Percentiles rank a stretch among this genome's conserved stretches.
phyloP scores from a whole-genome alignment of 441 rosid genomes.

The Bruguiera hainesii region DNA sequence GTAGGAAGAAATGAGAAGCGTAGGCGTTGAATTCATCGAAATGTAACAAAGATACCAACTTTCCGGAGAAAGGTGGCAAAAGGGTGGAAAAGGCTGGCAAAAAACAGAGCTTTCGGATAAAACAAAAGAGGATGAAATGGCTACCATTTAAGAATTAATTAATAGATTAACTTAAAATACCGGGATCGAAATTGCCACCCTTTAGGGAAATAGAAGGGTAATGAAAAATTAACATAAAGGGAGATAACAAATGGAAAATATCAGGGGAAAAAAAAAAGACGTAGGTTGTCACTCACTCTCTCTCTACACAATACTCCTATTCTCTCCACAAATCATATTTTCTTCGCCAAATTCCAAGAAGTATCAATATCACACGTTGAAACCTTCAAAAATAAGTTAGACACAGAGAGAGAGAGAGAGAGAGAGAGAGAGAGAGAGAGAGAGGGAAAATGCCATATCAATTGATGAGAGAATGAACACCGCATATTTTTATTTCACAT shows the following conservation, averaged over 20 bases:
- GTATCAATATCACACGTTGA: slow-evolving; percentile 31
- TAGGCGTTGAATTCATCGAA: slow-evolving; percentile 20
- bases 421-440: slow-evolving; percentile 8
- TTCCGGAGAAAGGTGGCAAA: not conserved
- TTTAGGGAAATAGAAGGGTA: slow-evolving; percentile 1
- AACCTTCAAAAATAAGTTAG: slow-evolving; percentile 45
- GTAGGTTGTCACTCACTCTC: slow-evolving; percentile 20
- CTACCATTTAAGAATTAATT: slow-evolving; percentile 10
- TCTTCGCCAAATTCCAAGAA: slow-evolving; percentile 20
- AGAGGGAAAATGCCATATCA: not conserved
- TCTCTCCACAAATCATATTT: slow-evolving; percentile 11
- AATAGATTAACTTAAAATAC: not conserved
- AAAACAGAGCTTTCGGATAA: slow-evolving; percentile 19
- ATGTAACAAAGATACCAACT: slow-evolving; percentile 8
- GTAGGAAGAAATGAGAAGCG: slow-evolving; percentile 23
- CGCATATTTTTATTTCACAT: slow-evolving; percentile 38
- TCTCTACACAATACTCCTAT: slow-evolving; percentile 6
- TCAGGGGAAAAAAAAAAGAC: slow-evolving; percentile 23
- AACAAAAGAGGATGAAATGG: slow-evolving; percentile 9
- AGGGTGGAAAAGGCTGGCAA: not conserved
- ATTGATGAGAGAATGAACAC: slow-evolving; percentile 28
- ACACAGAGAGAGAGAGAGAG: slow-evolving; percentile 2
- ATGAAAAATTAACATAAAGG: not conserved
- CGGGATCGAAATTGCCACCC: slow-evolving; percentile 7
- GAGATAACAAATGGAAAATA: slow-evolving; percentile 7